Evolutionary conservation across 1,284 basidiomycete species (phyloP).

Genomic region (Cutaneotrichosporon sp.): DNA sequence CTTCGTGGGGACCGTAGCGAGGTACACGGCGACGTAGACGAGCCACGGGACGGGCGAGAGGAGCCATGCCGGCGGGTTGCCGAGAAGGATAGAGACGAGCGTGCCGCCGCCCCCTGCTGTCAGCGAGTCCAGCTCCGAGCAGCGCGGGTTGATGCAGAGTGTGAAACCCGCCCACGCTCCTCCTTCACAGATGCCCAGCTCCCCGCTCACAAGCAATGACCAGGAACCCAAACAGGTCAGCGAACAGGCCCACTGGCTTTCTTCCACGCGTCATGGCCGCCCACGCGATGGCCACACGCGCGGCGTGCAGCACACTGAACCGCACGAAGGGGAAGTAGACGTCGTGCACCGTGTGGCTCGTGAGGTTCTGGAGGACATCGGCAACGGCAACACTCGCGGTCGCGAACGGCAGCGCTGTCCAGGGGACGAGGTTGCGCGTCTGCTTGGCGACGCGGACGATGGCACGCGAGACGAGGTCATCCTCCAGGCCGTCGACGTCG

Average conservation of each 20-base stretch:
- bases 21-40: constrained; percentile 39
- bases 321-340: constrained; percentile 38
- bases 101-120: constrained; percentile 48
- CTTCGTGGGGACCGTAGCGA: constrained; percentile 35
- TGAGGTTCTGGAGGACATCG: constrained; percentile 36
- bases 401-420: neutral
- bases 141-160: neutral
- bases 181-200: too few relatives aligned
- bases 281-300: constrained; percentile 41
- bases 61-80: constrained; percentile 47
- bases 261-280: constrained; percentile 33
- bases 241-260: constrained; percentile 16
- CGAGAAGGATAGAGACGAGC: constrained; percentile 37
- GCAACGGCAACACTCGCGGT: constrained; percentile 10
- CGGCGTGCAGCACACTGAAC: constrained; percentile 44
- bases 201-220: constrained; percentile 42
- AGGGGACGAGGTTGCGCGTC: neutral
- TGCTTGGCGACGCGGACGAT: neutral
- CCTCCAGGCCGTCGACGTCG: neutral
- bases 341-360: constrained; percentile 34
- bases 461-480: neutral
- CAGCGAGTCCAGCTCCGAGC: too few relatives aligned
- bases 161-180: too few relatives aligned
- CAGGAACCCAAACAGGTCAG: constrained; percentile 45
- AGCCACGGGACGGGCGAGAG: constrained; percentile 43